A percentile compares a stretch with the other conserved stretches of the same genome.
These are phyloP conservation scores for Trypanosoma brucei DNA, from an alignment of 208 protist species.

Conservation along the genomic window DNA sequence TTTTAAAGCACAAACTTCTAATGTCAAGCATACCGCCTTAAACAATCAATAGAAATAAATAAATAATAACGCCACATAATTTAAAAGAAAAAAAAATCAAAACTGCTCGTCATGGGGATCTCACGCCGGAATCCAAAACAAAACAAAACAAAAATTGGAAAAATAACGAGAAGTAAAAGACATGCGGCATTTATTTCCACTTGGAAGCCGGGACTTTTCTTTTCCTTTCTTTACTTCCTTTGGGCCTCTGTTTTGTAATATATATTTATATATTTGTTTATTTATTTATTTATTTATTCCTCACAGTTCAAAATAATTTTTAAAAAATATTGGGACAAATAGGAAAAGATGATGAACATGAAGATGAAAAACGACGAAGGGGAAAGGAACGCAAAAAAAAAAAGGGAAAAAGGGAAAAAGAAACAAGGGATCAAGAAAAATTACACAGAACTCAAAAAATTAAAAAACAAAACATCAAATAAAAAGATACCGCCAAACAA, in stretches of 20 bases:
- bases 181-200: no score
- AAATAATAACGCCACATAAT: constrained; percentile 1
- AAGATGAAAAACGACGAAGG: background rate
- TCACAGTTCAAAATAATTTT: no score
- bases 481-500: no score
- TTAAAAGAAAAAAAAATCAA: constrained; percentile 1
- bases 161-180: no score
- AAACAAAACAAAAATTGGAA: no score
- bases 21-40: background rate
- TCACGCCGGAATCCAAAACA: no score
- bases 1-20: background rate
- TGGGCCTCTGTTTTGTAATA: no score
- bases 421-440: constrained; percentile 12
- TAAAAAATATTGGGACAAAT: background rate
- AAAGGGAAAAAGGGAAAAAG: constrained; percentile 8
- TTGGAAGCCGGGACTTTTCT: no score
- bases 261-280: no score
- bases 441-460: constrained; percentile 7
- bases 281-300: no score
- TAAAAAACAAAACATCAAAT: background rate
- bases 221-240: no score
- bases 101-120: background rate
- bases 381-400: constrained; percentile 13
- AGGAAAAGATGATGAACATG: background rate
- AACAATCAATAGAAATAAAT: constrained; percentile 4